Evolutionary conservation across 192 early-diverging fungal genomes (phyloP).

Genomic region (Chytriomyces sp.): DNA sequence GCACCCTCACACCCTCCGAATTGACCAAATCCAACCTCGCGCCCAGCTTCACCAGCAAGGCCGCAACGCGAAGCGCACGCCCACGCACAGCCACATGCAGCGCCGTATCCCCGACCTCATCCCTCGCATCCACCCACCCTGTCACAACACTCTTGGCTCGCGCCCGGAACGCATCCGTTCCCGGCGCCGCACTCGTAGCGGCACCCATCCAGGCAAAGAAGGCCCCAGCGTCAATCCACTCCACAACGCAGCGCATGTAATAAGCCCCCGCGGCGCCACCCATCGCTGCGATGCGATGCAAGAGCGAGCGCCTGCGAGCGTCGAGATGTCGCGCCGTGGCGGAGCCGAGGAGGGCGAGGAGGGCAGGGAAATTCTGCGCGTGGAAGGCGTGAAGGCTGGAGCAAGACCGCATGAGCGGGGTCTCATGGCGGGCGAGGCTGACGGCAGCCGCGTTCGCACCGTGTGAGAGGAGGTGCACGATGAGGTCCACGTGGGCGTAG

Average conservation of each 20-base stretch:
- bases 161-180: not conserved
- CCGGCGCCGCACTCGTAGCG: not conserved
- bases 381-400: constrained; percentile 3
- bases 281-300: constrained; percentile 29
- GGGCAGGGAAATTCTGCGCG: constrained; percentile 9
- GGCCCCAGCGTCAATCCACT: constrained; percentile 24
- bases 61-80: not conserved
- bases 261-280: not conserved
- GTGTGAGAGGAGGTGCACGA: not conserved
- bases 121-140: constrained; percentile 24
- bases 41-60: constrained; percentile 15
- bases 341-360: constrained; percentile 8
- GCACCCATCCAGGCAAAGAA: not conserved
- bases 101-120: constrained; percentile 27
- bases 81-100: constrained; percentile 30
- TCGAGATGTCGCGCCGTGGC: constrained; percentile 6
- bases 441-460: constrained; percentile 21
- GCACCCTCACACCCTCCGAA: not conserved
- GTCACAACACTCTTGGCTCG: constrained; percentile 6
- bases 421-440: constrained; percentile 4
- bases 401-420: constrained; percentile 31
- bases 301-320: constrained; percentile 1
- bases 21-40: constrained; percentile 5
- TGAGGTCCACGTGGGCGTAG: constrained; percentile 11
- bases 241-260: constrained; percentile 29